Base-by-base conservation (phyloP, 257 asterid species). In the Solanum appendiculatum region DNA sequence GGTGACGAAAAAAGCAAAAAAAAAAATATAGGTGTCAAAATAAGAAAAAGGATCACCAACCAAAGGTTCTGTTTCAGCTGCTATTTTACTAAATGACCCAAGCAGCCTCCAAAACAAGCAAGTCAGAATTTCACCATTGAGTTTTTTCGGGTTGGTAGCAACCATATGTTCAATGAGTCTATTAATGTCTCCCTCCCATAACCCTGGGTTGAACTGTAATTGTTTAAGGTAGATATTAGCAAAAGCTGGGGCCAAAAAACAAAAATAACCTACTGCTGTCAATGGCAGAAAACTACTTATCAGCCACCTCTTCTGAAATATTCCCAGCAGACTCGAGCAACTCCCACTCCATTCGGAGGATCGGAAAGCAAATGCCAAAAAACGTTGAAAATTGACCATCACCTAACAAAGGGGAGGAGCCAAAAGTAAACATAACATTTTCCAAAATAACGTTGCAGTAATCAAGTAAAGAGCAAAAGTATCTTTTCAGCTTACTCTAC, bases 261-360 rank as follows among this genome's bases (percentile, higher is more conserved):
- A 46, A 46, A 42, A 48, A 29, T 81, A 29, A 81, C 64, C 42
- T 48, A 51, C 85, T 18, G 42, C 85, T 29, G 68, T 46, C 20
- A 81, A 81, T 48, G 85, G 85, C 68, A 29, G 64, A 48, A 81
- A 81, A 81, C 39, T 48, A 80, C 63, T 29, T 81, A 81, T 51
- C 27, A 81, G 68, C 68, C 58, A 81, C 85, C 85, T 48, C 31
- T 27, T 81, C 68, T 34, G 48, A 69, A 86, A 20, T 46, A 72
- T 72, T 88, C 69, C 92, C 96, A 33, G 74, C 33, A n/a, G 95
- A 88, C 87, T 90, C 96, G 12, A 94, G 86, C 87, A 37, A 83
- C 77, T 88, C 95, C 98, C 98, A 95, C 90, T 95, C 97, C 68
- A 70, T 89, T 88, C 87, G 91, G 15, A 97, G 93, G 70, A 94